Conservation (phyloP, 352 stramenopile species). For the Peronosclerospora sorghi region DNA sequence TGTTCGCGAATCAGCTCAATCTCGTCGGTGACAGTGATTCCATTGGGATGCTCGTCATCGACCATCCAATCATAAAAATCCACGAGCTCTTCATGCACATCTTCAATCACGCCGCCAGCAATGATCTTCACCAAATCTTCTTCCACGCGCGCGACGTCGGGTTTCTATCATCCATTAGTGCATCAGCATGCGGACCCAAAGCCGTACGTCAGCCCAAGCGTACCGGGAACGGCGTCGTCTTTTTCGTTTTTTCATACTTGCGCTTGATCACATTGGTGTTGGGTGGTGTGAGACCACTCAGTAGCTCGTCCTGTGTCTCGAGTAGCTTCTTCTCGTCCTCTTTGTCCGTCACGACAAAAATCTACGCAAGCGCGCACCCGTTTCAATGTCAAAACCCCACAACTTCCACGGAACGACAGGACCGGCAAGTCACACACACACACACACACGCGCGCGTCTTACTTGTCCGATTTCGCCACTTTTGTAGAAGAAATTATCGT, state of each 20-base stretch:
- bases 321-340: conserved; percentile 56
- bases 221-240: conserved; percentile 73
- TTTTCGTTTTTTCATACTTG: conserved; percentile 81
- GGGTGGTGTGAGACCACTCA: conserved; percentile 64
- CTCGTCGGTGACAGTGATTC: conserved; percentile 65
- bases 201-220: not conserved
- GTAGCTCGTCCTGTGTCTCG: conserved; percentile 54
- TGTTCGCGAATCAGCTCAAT: conserved; percentile 76
- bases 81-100: conserved; percentile 79
- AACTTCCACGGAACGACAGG: too few relatives aligned
- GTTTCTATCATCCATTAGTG: conserved; percentile 37
- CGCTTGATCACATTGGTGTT: conserved; percentile 84
- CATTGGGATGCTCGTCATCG: conserved; percentile 59
- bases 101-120: conserved; percentile 51
- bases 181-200: not conserved
- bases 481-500: conserved; percentile 85
- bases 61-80: conserved; percentile 84
- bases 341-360: conserved; percentile 75
- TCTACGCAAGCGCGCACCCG: conserved; percentile 36
- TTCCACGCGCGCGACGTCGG: conserved; percentile 71
- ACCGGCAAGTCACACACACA: too few relatives aligned
- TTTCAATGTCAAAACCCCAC: too few relatives aligned
- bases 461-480: conserved; percentile 81
- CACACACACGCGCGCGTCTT: not conserved
- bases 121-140: conserved; percentile 80